Base-by-base conservation (phyloP, 495 filamentous ascomycete genomes). In the Peziza echinospora region DNA sequence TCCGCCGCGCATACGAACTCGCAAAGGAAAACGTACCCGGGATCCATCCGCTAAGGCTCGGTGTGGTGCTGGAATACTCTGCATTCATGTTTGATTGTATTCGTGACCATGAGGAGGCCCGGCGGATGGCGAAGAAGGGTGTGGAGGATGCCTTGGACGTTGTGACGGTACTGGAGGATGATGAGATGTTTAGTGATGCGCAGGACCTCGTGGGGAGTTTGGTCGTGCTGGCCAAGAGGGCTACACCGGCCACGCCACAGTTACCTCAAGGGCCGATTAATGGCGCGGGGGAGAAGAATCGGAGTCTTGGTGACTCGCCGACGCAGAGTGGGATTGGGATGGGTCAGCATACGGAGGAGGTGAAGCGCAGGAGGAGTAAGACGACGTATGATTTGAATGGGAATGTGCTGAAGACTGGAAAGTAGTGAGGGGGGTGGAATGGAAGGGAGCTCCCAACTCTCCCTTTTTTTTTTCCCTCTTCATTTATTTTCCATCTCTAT, bases 11-110 rank as follows among this genome's bases (percentile, higher is more conserved):
- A 3, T 67, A 77, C 10, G 61, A 70, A n/a, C 69, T 86, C 5
- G 82, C 87, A 3, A 78, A 83, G 23, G 58, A 63, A 10, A 65
- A 82, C 8, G 69, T 96, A 16, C 81, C 84, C 49, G 85, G 85
- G 24, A 85, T 82, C 0, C 83, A 96, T 51, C 89, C 89, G 1
- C 69, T 97, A 13, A 80, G 89, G 2, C 69, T 97, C 0, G 89
- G 82, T 0, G 80, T 93, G 13, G 91, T 91, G 50, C 77, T 92
- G 9, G 89, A 97, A 62, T 89, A 85, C 59, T 73, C 78, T n/a
- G 89, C 87, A 1, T 97, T 93, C 57, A 67, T 93, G 4, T 93
- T 89, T 66, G 89, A 97, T 57, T 94, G 86, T 55, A 68, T 85
- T 6, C 82, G 89, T 54, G 86, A 96, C 50, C 63, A 70, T 44